Evolutionary conservation across 306 rosid species (phyloP), one percentile per base, ranked within the genome.

Genomic region (Vachellia collinsii): DNA sequence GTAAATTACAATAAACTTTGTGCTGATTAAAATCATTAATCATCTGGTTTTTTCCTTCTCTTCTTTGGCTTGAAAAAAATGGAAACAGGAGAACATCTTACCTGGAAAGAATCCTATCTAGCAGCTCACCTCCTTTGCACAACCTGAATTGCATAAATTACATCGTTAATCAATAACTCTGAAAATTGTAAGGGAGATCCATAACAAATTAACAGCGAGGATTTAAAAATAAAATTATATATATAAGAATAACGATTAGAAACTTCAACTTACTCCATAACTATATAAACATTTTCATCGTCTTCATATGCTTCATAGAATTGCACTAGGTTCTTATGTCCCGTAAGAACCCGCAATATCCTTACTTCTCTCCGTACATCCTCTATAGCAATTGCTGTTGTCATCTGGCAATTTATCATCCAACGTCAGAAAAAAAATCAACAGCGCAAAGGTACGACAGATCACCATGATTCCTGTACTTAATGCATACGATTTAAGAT

Each of bases 31-130:
- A 39, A 78, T 46, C 22, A 48, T 46, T 34, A 53, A 50, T 72
- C 62, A 41, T 47, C 41, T 34, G 62, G 14, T n/a, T 29, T 22
- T 77, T 7, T 5, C 75, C 64, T 79, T 64, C 78, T 50, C 22
- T 61, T 82, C 70, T 63, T 59, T 11, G 54, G 80, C 56, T 79
- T 20, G 12, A 69, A 75, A 68, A 73, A 76, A 22, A 50, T 38
- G 50, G 36, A 70, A 54, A 11, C 48, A 78, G 77, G 61, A 77
- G 56, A 70, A 75, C 14, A 70, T n/a, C 62, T 56, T 80, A 94
- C 98, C 98, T 94, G 69, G 97, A 94, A 82, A 94, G 98, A 79
- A 94, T 89, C 80, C 88, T 87, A 86, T 94, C 98, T 38, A 94
- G 82, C 78, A 94, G 88, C 78, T 94, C 98, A 10, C 98, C 98